These are phyloP conservation scores for Leishmania arabica DNA, from an alignment of 208 protist species.

Conservation along the genomic window DNA sequence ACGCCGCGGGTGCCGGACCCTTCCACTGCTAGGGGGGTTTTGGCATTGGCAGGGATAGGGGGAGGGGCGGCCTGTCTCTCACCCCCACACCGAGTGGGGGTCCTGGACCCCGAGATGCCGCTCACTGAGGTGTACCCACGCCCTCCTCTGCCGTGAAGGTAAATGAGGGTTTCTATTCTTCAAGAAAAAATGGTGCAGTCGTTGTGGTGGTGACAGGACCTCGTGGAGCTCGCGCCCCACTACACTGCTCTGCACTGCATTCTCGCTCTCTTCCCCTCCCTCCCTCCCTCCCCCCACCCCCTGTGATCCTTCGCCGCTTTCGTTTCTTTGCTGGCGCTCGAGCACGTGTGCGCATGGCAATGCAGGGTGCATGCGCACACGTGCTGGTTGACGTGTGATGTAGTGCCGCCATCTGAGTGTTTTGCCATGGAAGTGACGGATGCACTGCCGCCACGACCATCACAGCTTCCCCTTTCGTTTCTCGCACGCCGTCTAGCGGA, in stretches of 20 bases:
- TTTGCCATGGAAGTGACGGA: not conserved
- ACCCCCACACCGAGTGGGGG: not conserved
- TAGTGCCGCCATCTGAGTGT: too few species aligned
- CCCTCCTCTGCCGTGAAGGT: not conserved
- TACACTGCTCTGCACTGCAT: not conserved
- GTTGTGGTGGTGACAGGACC: not conserved
- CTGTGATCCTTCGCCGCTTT: not conserved
- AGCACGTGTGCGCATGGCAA: not conserved
- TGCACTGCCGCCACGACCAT: not conserved
- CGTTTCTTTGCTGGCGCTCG: not conserved
- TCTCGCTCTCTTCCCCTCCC: not conserved
- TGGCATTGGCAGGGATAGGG: not conserved
- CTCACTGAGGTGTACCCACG: not conserved
- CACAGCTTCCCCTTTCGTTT: not conserved
- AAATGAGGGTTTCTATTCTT: not conserved
- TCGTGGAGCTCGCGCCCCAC: not conserved
- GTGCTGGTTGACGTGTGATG: not conserved
- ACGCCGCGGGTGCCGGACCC: not conserved
- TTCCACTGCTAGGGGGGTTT: not conserved
- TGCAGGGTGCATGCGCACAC: not conserved
- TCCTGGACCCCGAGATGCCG: not conserved
- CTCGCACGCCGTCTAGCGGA: not conserved
- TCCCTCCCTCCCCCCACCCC: not conserved
- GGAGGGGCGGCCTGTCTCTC: not conserved
- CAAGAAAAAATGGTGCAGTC: not conserved